Evolutionary conservation across 192 early-diverging fungal species (phyloP), one percentile per base, ranked within the genome.

Genomic region (Dissophora globulifera): DNA sequence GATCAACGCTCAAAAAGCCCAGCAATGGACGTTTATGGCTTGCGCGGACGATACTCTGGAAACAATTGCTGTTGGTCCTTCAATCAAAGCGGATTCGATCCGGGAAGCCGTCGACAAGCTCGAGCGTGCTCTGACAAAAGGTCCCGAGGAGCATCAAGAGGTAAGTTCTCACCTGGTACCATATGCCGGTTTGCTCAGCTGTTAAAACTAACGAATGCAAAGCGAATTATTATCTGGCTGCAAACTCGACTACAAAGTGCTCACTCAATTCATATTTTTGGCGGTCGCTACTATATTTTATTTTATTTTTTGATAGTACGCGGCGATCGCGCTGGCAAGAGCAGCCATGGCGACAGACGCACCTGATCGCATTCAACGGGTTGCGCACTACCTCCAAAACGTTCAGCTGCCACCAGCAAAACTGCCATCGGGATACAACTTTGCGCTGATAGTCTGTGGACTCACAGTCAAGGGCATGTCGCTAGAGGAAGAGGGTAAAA

Each of bases 381-480:
- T 75, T 6, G 55, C 71, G 41, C 71, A 75, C 50, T 75, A 75
- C 20, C 71, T 75, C 30, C 71, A 75, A 49, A 75, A 75, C 57
- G 66, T 75, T n/a, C 63, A 79, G 15, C 75, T 84, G 50, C 67
- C 79, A 3, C 78, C 74, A 30, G 72, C 79, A 20, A 67, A 58
- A 8, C 61, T 81, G 12, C 64, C 65, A 8, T 56, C 81, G 49
- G 90, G 85, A 12, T 93, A 93, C 60, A 79, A 67, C n/a, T 83
- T 88, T 63, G 85, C 89, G 19, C 67, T 93, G 27, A 68, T 84
- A 41, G 78, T 89, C 56, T 84, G 87, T 42, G 82, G 83, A 46
- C 74, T 83, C 67, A 84, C 85, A 16, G 81, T 93, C 58, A 87
- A 86, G 62, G 91, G 71, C n/a, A 87, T 85, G 25, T 82, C 70